Percentiles rank a stretch among this genome's conserved stretches.
These are phyloP conservation scores for Fusarium sp. DNA, from an alignment of 2,329 filamentous ascomycete genomes.

Conservation along the genomic window DNA sequence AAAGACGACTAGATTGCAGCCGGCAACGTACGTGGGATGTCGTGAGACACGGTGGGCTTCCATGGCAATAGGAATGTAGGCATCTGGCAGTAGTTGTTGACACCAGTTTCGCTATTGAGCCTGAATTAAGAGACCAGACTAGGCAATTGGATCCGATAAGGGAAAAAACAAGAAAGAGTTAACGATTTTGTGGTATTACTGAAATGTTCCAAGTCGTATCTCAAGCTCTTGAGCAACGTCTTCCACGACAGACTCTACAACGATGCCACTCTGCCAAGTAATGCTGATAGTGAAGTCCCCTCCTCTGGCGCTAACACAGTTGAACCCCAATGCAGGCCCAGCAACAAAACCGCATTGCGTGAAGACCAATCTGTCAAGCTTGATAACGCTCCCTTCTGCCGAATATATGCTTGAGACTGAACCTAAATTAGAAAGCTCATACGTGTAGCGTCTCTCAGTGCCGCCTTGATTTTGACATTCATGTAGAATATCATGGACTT, in stretches of 20 bases:
- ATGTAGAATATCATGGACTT: background rate
- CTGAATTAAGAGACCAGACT: accelerated
- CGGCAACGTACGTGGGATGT: accelerated
- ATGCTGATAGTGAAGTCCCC: background rate
- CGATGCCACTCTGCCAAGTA: constrained; percentile 9
- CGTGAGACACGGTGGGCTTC: background rate
- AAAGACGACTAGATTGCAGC: background rate
- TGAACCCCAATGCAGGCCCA: constrained; percentile 16
- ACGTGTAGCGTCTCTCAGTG: background rate
- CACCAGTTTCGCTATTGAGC: accelerated
- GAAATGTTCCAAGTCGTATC: background rate
- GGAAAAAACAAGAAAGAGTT: no score
- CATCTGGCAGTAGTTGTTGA: accelerated
- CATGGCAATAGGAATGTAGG: accelerated
- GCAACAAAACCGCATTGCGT: constrained; percentile 9
- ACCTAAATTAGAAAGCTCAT: constrained; percentile 25
- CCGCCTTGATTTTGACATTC: background rate
- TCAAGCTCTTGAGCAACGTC: background rate
- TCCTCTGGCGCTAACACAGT: constrained; percentile 8
- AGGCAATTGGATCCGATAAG: accelerated
- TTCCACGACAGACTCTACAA: background rate
- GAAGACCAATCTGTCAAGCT: constrained; percentile 7
- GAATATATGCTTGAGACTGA: background rate
- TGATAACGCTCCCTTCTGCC: background rate
- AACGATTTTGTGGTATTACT: no score